phyloP scores from a whole-genome alignment of 441 rosid genomes.

The Euphorbia celastroides region DNA sequence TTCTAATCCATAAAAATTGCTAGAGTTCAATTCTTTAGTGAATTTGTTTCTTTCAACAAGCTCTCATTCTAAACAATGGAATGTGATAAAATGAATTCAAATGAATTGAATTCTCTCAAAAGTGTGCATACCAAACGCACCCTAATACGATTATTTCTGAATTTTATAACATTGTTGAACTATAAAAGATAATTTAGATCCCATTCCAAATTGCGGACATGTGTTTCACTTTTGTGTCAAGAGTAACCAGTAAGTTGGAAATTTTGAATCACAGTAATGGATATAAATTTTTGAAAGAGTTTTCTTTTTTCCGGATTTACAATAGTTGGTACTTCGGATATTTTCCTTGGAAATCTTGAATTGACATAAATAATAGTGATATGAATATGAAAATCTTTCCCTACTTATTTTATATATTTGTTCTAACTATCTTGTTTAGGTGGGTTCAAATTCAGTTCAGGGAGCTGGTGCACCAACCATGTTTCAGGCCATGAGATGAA shows the following conservation, averaged over 20 bases:
- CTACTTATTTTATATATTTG: neutral
- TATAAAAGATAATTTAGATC: neutral
- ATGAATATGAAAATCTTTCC: neutral
- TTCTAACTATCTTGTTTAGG: constrained; percentile 41
- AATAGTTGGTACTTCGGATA: neutral
- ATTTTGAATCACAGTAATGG: neutral
- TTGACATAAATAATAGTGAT: neutral
- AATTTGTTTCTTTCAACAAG: too few relatives aligned
- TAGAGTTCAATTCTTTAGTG: too few relatives aligned
- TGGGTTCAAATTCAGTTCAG: constrained; percentile 83
- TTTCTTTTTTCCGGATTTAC: neutral
- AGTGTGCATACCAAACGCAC: too few relatives aligned
- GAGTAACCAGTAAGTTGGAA: neutral
- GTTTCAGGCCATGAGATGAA: constrained; percentile 91
- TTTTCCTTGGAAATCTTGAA: neutral
- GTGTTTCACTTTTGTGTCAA: neutral
- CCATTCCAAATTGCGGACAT: neutral
- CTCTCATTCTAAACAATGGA: too few relatives aligned
- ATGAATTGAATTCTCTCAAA: too few relatives aligned
- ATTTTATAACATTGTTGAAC: neutral
- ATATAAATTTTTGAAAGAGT: neutral
- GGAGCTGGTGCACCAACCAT: constrained; percentile 95
- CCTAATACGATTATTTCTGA: too few relatives aligned
- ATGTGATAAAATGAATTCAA: too few relatives aligned
- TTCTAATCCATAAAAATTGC: too few relatives aligned